These are phyloP conservation scores for Trichoderma sp. DNA, from an alignment of 2,329 filamentous ascomycete species.

Conservation along the genomic window DNA sequence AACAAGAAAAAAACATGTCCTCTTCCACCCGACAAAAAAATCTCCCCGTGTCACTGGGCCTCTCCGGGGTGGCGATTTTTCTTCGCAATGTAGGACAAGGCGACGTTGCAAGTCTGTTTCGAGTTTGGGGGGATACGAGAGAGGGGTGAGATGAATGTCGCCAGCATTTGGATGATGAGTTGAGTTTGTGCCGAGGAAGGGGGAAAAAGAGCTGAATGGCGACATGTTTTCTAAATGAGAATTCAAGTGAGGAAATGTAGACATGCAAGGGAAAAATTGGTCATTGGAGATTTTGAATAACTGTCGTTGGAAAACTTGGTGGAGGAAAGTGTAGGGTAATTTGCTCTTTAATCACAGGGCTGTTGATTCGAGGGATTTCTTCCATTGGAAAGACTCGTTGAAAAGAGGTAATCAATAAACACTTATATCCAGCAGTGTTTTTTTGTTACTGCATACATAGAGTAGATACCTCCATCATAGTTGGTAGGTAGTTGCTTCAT, in stretches of 20 bases:
- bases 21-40: not conserved
- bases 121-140: slow-evolving; percentile 11
- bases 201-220: not conserved
- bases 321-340: not conserved
- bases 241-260: not conserved
- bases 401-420: not conserved
- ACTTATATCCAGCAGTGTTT: not conserved
- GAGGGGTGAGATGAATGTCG: not conserved
- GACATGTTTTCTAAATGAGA: not conserved
- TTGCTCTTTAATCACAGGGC: not conserved
- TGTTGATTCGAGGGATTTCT: not conserved
- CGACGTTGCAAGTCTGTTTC: slow-evolving; percentile 20
- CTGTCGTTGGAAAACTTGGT: not conserved
- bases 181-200: not conserved
- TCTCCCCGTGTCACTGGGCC: not conserved
- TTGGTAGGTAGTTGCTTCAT: not conserved
- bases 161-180: not conserved
- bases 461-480: not conserved
- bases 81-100: slow-evolving; percentile 2
- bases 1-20: not conserved
- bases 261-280: not conserved
- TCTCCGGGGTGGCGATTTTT: not conserved
- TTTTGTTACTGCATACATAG: not conserved
- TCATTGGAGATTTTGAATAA: not conserved
- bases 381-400: not conserved